Conservation (phyloP, 1,284 basidiomycete species). For the Hemileia vastatrix region DNA sequence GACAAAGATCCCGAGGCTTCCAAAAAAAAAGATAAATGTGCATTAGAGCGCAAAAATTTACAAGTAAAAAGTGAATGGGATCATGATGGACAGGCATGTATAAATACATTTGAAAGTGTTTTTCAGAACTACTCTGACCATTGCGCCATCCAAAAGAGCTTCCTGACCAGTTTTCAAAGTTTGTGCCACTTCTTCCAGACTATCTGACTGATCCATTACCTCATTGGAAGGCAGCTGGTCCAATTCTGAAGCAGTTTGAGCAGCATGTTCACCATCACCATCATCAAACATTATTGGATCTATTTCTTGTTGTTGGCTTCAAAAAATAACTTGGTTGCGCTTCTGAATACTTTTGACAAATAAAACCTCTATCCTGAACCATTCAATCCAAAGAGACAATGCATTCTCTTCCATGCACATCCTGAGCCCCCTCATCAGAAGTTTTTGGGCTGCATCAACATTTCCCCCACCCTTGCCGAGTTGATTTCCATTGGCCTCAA, state of each 20-base stretch:
- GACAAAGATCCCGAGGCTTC: too few relatives aligned
- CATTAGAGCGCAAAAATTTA: too few relatives aligned
- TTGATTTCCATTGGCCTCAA: slow-evolving; percentile 37
- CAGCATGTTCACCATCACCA: slow-evolving; percentile 19
- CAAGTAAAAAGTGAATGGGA: too few relatives aligned
- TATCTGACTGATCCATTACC: slow-evolving; percentile 15
- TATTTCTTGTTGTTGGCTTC: slow-evolving; percentile 10
- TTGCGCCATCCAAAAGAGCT: slow-evolving; percentile 34
- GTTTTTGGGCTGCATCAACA: slow-evolving; percentile 33
- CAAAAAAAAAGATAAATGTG: too few relatives aligned
- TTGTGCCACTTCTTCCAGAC: slow-evolving; percentile 27
- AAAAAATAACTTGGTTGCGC: too few relatives aligned
- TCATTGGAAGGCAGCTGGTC: slow-evolving; percentile 22
- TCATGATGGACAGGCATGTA: too few relatives aligned
- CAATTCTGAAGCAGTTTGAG: slow-evolving; percentile 20
- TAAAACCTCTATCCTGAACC: slow-evolving; percentile 36
- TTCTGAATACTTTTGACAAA: slow-evolving; percentile 34
- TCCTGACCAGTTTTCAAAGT: too few relatives aligned
- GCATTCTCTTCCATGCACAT: slow-evolving; percentile 31
- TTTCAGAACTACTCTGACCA: slow-evolving; percentile 34
- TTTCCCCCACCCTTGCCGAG: slow-evolving; percentile 38
- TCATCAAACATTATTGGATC: slow-evolving; percentile 14
- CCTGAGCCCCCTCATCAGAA: slow-evolving; percentile 37
- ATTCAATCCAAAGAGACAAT: slow-evolving; percentile 33
- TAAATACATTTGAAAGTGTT: slow-evolving; percentile 33